These are phyloP conservation scores for Phytophthora kernoviae DNA, from an alignment of 352 stramenopile species.

Conservation along the genomic window DNA sequence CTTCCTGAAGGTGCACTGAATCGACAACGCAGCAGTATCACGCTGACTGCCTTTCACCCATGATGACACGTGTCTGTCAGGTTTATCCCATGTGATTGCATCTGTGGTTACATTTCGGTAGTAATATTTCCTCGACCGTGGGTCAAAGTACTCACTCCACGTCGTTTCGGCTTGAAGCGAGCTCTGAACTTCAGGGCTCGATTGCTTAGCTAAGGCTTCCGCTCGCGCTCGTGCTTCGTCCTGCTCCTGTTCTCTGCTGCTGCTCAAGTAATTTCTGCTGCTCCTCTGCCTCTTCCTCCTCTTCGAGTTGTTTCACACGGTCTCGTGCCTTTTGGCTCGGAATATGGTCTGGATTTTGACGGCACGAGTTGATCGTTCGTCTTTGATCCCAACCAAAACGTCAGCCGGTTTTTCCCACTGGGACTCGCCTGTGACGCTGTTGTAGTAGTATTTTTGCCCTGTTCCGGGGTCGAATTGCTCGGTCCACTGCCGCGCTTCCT, in stretches of 20 bases:
- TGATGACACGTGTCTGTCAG: constrained; percentile 16
- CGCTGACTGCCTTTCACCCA: constrained; percentile 26
- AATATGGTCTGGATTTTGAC: constrained; percentile 66
- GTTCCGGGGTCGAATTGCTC: constrained; percentile 52
- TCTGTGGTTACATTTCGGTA: constrained; percentile 37
- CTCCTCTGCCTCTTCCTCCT: constrained; percentile 35
- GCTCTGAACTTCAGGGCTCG: constrained; percentile 2
- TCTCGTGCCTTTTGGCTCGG: constrained; percentile 49
- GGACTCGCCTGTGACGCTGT: constrained; percentile 34
- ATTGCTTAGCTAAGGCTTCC: neutral
- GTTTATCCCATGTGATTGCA: constrained; percentile 42
- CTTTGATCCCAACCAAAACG: constrained; percentile 35
- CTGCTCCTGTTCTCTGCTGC: constrained; percentile 13
- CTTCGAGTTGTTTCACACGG: constrained; percentile 32
- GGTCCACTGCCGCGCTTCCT: constrained; percentile 43
- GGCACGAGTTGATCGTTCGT: constrained; percentile 39
- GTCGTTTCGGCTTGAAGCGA: neutral
- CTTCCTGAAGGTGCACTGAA: constrained; percentile 63
- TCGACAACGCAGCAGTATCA: constrained; percentile 46
- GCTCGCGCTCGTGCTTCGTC: constrained; percentile 8
- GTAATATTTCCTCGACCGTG: constrained; percentile 35
- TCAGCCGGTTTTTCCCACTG: constrained; percentile 51
- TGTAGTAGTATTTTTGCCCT: constrained; percentile 55
- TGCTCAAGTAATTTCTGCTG: constrained; percentile 7
- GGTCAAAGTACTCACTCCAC: constrained; percentile 59